Evolutionary conservation across 306 rosid genomes (phyloP).

Genomic region (Canavalia ensiformis): DNA sequence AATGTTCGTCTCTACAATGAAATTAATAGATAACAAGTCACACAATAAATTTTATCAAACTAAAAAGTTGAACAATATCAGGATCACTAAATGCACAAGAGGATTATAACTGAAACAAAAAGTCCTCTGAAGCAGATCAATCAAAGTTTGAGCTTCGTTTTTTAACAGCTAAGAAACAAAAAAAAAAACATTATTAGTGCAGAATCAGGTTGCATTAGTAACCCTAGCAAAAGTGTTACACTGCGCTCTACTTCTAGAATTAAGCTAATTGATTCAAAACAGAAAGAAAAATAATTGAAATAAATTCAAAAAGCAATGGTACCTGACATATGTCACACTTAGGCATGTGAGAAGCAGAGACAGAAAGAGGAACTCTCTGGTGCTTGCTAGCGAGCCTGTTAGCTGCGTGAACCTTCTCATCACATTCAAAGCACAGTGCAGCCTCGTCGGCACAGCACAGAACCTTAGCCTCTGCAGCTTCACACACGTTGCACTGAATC

Average conservation of each 20-base stretch:
- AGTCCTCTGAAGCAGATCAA: constrained; percentile 4
- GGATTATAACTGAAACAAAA: not conserved
- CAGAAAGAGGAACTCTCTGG: constrained; percentile 82
- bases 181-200: not conserved
- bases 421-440: constrained; percentile 91
- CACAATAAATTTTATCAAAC: no score
- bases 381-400: constrained; percentile 93
- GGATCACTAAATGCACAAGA: not conserved
- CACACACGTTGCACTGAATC: constrained; percentile 99
- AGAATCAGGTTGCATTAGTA: not conserved
- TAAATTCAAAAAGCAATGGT: not conserved
- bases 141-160: not conserved
- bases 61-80: not conserved
- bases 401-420: constrained; percentile 92
- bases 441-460: constrained; percentile 98
- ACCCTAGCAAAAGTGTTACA: no score
- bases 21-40: no score
- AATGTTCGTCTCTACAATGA: not conserved
- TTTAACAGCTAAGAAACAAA: not conserved
- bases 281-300: not conserved
- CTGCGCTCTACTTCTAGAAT: no score
- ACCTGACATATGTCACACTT: constrained; percentile 98
- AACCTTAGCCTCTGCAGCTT: constrained; percentile 85
- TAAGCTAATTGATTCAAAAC: not conserved
- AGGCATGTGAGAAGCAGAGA: constrained; percentile 78